These are phyloP conservation scores for Paspalum vaginatum DNA, from an alignment of 176 grass and related monocot genomes.

Conservation along the genomic window DNA sequence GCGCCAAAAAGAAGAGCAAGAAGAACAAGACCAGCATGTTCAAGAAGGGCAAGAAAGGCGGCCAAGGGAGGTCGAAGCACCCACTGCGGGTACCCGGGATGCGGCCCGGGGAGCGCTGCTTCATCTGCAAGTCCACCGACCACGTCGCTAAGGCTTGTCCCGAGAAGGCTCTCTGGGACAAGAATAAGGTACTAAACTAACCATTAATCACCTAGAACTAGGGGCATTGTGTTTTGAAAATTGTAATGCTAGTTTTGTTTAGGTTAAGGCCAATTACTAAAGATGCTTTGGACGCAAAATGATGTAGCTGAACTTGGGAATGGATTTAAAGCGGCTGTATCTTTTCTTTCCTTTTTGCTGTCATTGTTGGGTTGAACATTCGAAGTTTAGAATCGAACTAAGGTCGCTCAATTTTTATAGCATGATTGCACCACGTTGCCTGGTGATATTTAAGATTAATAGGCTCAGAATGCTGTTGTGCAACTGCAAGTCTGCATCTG, in stretches of 20 bases:
- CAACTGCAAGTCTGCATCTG: background rate
- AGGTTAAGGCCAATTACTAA: background rate
- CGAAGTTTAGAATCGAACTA: background rate
- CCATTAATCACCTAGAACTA: background rate
- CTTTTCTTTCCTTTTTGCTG: background rate
- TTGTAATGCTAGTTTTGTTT: background rate
- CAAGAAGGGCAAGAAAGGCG: conserved; percentile 53
- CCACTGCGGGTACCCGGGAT: conserved; percentile 81
- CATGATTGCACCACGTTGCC: conserved; percentile 13
- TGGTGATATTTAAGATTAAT: background rate
- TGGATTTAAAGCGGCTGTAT: background rate
- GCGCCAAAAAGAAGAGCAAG: conserved; percentile 48
- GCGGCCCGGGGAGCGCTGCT: conserved; percentile 97
- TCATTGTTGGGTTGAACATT: background rate
- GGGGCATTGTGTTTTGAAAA: background rate
- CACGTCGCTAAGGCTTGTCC: conserved; percentile 89
- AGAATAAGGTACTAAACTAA: conserved; percentile 73
- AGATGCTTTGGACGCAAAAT: conserved; percentile 24
- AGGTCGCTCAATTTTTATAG: background rate
- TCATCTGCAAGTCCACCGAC: conserved; percentile 86
- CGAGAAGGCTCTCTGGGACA: conserved; percentile 86
- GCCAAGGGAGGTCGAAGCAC: conserved; percentile 62
- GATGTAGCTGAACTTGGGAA: background rate
- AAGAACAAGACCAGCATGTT: conserved; percentile 52
- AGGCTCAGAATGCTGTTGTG: background rate